Conservation (phyloP, 2,329 filamentous ascomycete species). For the Fusarium incarnatum region DNA sequence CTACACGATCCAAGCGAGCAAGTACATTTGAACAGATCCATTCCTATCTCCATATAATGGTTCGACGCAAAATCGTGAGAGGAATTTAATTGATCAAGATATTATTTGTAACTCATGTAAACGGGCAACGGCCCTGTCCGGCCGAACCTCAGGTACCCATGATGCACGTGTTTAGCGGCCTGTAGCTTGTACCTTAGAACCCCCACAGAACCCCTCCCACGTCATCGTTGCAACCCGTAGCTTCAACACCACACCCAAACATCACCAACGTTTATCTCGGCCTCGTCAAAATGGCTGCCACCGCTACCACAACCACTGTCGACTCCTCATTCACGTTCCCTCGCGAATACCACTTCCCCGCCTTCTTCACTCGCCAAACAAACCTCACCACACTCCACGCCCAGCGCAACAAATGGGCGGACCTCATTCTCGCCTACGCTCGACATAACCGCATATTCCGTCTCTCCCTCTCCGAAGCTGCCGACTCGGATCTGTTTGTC, state of each 20-base stretch:
- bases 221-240: conserved; percentile 29
- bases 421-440: conserved; percentile 86
- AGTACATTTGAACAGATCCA: not conserved
- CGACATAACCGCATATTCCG: conserved; percentile 80
- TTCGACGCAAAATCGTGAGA: not conserved
- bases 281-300: conserved; percentile 22
- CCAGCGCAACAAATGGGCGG: conserved; percentile 87
- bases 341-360: conserved; percentile 78
- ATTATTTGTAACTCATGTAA: not conserved
- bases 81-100: not conserved
- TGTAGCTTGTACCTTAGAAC: conserved; percentile 1
- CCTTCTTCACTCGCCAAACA: conserved; percentile 86
- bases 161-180: conserved; percentile 23
- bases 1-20: not conserved
- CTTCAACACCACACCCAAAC: conserved; percentile 18
- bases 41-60: not conserved
- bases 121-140: not conserved
- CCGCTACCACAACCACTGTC: not conserved
- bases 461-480: conserved; percentile 71
- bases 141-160: conserved; percentile 1
- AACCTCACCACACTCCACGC: conserved; percentile 79
- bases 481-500: conserved; percentile 66
- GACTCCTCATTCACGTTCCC: conserved; percentile 65
- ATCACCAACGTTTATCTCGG: conserved; percentile 18
- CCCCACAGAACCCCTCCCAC: conserved; percentile 26